These are phyloP conservation scores for Scutellaria barbata DNA, from an alignment of 257 asterid genomes.

Conservation along the genomic window DNA sequence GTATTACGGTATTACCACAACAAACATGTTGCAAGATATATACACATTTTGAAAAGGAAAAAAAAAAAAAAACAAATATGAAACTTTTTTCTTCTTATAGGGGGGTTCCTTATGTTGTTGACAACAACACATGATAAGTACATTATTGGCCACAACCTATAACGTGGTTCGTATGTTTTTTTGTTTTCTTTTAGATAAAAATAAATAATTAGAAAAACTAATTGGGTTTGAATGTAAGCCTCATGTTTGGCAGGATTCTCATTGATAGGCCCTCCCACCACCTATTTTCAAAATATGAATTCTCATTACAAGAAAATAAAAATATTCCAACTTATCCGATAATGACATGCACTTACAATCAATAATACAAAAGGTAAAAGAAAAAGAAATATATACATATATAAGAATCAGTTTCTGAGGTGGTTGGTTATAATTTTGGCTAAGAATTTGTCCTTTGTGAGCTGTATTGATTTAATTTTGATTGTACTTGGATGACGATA, in stretches of 20 bases:
- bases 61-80: too few species aligned
- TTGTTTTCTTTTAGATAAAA: neutral
- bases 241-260: conserved; percentile 14
- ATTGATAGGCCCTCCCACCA: conserved; percentile 12
- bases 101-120: neutral
- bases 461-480: neutral
- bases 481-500: neutral
- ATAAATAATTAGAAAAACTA: neutral
- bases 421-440: neutral
- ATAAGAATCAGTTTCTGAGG: neutral
- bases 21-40: too few species aligned
- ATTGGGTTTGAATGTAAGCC: neutral
- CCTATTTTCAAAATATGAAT: neutral
- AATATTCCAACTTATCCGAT: conserved; percentile 39
- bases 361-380: neutral
- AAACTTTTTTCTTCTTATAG: too few species aligned
- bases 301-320: neutral
- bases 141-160: conserved; percentile 31
- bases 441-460: conserved; percentile 9
- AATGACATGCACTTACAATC: conserved; percentile 39
- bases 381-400: too few species aligned
- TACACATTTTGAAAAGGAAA: too few species aligned
- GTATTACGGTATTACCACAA: too few species aligned
- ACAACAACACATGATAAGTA: conserved; percentile 15
- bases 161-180: conserved; percentile 22